Evolutionary conservation across 140 eudicot species (phyloP).

Genomic region (Cichorium intybus): DNA sequence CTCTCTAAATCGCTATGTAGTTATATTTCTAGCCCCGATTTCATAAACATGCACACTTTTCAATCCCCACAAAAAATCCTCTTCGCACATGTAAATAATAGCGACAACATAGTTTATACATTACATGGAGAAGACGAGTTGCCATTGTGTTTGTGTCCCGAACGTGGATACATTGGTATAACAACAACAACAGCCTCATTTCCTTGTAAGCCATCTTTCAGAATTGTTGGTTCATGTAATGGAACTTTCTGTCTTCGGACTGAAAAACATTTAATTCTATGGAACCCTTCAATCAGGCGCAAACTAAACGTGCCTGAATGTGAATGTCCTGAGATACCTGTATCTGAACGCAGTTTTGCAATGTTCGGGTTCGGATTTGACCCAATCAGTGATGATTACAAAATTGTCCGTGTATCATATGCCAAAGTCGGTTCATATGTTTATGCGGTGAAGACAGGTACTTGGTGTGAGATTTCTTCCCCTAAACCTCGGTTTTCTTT

Average conservation of each 20-base stretch:
- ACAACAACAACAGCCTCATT: too few species aligned
- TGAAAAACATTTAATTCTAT: background rate
- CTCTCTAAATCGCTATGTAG: background rate
- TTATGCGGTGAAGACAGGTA: conserved; percentile 15
- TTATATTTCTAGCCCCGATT: background rate
- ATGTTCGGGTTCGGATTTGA: background rate
- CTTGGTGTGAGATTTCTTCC: background rate
- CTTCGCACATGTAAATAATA: background rate
- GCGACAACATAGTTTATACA: background rate
- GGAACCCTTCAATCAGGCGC: background rate
- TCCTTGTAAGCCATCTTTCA: background rate
- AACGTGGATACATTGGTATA: background rate
- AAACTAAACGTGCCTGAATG: background rate
- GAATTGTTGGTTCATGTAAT: background rate
- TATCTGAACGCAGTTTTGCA: background rate
- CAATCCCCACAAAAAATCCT: background rate
- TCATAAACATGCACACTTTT: background rate
- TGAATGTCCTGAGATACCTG: background rate
- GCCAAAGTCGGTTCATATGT: conserved; percentile 18
- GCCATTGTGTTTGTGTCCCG: background rate
- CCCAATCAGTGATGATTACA: background rate
- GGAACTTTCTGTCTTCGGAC: background rate
- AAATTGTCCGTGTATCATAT: conserved; percentile 34
- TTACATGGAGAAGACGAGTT: background rate
- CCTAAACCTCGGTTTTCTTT: background rate